Conservation (phyloP, 2,329 filamentous ascomycete species). For the Trichoderma sp. region DNA sequence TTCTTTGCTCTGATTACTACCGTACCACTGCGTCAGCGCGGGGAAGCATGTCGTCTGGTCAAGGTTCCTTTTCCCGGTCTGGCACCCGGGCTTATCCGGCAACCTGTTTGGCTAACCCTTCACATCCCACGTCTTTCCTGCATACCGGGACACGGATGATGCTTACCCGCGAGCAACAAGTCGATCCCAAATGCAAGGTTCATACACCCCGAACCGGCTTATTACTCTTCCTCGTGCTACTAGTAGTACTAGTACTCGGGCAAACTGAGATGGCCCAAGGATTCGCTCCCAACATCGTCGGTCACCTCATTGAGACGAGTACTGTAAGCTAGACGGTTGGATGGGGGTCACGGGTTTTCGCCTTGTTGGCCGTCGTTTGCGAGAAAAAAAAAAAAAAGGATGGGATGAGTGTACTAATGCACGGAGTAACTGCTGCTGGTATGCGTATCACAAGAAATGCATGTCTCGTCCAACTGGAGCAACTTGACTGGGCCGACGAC, state of each 20-base stretch:
- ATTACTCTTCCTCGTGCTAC: neutral
- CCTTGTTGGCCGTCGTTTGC: neutral
- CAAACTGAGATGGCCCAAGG: neutral
- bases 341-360: neutral
- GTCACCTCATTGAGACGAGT: neutral
- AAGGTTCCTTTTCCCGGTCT: neutral
- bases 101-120: neutral
- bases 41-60: slow-evolving; percentile 16
- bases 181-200: slow-evolving; percentile 2
- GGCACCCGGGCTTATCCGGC: neutral
- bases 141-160: slow-evolving; percentile 6
- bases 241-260: neutral
- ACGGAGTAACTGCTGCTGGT: no score
- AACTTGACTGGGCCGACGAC: neutral
- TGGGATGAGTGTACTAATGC: neutral
- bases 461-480: neutral
- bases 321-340: neutral
- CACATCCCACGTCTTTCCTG: slow-evolving; percentile 13
- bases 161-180: slow-evolving; percentile 8
- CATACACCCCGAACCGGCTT: neutral
- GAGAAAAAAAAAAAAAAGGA: neutral
- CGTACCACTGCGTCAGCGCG: slow-evolving; percentile 9
- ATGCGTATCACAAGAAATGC: neutral
- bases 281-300: neutral
- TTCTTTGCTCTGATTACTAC: slow-evolving; percentile 1